These are phyloP conservation scores for Fermentozyma sake DNA, from an alignment of 1,139 yeast species.

Conservation along the genomic window DNA sequence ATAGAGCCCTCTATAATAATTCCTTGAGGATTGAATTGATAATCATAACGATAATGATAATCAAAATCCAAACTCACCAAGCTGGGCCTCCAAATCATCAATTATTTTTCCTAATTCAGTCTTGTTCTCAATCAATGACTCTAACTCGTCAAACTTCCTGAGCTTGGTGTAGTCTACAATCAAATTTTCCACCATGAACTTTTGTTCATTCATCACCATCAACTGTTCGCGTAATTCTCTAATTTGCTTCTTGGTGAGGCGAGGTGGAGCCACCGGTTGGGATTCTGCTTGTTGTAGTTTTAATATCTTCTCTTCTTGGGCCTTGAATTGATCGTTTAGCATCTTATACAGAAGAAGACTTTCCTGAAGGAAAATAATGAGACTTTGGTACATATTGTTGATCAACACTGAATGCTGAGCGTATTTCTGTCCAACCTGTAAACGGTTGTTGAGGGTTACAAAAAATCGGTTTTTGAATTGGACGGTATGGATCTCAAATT, in stretches of 20 bases:
- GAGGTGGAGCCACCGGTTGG: conserved; percentile 13
- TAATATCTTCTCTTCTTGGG: conserved; percentile 14
- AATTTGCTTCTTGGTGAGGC: conserved; percentile 46
- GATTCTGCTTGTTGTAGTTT: conserved; percentile 6
- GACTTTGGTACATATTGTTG: conserved; percentile 32
- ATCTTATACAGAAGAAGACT: conserved; percentile 26
- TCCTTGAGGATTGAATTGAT: no score
- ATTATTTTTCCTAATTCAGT: conserved; percentile 57
- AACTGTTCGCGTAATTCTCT: conserved; percentile 65
- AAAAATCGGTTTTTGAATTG: conserved; percentile 26
- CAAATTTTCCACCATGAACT: conserved; percentile 62
- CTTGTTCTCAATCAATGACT: conserved; percentile 54
- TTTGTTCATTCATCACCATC: conserved; percentile 85
- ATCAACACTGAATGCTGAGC: conserved; percentile 17
- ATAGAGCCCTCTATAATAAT: no score
- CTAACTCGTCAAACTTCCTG: conserved; percentile 74
- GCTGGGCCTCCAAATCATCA: conserved; percentile 37
- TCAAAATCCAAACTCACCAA: conserved; percentile 66
- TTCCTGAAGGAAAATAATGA: conserved; percentile 32
- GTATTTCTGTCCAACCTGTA: conserved; percentile 14
- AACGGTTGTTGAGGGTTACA: conserved; percentile 10
- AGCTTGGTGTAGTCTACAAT: conserved; percentile 57
- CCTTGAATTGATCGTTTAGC: conserved; percentile 23
- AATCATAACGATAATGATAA: no score
- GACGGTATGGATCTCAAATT: conserved; percentile 26